phyloP scores from a whole-genome alignment of 306 rosid species.

The Sindora glabra region DNA sequence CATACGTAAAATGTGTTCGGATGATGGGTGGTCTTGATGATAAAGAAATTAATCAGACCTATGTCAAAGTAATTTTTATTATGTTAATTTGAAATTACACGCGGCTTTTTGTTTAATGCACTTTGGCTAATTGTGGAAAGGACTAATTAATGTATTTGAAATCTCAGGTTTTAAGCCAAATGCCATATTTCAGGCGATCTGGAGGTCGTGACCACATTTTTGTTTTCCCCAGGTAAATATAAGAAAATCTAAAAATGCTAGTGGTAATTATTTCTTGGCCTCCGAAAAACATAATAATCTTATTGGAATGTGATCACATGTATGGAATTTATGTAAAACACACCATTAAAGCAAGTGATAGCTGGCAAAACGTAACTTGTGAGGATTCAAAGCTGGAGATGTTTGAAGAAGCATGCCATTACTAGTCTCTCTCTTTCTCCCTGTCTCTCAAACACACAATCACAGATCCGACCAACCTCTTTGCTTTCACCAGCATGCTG shows the following conservation, averaged over 20 bases:
- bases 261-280: background rate
- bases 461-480: background rate
- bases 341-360: background rate
- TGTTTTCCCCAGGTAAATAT: slow-evolving; percentile 80
- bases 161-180: slow-evolving; percentile 80
- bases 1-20: slow-evolving; percentile 81
- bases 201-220: slow-evolving; percentile 92
- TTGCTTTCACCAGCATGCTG: background rate
- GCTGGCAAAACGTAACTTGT: background rate
- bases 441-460: background rate
- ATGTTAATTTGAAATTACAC: slow-evolving; percentile 3
- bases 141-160: background rate
- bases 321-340: background rate
- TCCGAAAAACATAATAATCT: background rate
- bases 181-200: slow-evolving; percentile 90
- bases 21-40: slow-evolving; percentile 89
- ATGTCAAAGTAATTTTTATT: slow-evolving; percentile 44
- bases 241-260: background rate
- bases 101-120: background rate
- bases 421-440: background rate
- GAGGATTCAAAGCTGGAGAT: background rate
- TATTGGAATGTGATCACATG: background rate
- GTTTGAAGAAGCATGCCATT: background rate
- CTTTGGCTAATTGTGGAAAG: background rate
- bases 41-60: slow-evolving; percentile 68